Evolutionary conservation across 2,329 filamentous ascomycete species (phyloP).

Genomic region (Fusarium pininemorale): DNA sequence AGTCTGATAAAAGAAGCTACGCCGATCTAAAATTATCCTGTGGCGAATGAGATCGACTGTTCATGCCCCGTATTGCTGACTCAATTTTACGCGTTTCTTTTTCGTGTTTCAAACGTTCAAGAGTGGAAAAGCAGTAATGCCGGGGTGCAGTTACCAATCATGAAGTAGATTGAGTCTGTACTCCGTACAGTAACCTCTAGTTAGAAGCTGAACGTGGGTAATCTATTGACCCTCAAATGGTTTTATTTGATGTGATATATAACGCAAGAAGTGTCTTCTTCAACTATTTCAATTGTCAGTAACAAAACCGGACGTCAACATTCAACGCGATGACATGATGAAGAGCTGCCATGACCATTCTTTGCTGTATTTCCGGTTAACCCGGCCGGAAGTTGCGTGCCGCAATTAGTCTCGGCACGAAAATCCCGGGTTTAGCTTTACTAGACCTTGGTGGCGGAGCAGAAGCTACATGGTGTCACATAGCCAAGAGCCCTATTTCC

Average conservation of each 20-base stretch:
- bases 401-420: constrained; percentile 7
- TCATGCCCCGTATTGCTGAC: not conserved
- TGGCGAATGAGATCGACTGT: not conserved
- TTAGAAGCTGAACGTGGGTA: not conserved
- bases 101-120: fast-evolving
- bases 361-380: not conserved
- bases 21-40: no score
- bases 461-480: not conserved
- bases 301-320: not conserved
- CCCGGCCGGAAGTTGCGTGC: constrained; percentile 22
- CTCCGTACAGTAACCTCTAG: not conserved
- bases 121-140: not conserved
- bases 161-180: not conserved
- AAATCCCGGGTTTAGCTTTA: not conserved
- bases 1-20: not conserved
- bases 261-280: not conserved
- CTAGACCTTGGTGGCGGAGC: not conserved
- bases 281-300: not conserved
- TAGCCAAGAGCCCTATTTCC: not conserved
- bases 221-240: no score
- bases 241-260: no score
- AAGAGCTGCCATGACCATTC: not conserved
- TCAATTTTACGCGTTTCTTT: not conserved
- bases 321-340: not conserved
- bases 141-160: not conserved